A percentile compares a stretch with the other conserved stretches of the same genome.
Evolutionary conservation across 2,329 filamentous ascomycete genomes (phyloP).

Genomic region (Penicillium sp.): DNA sequence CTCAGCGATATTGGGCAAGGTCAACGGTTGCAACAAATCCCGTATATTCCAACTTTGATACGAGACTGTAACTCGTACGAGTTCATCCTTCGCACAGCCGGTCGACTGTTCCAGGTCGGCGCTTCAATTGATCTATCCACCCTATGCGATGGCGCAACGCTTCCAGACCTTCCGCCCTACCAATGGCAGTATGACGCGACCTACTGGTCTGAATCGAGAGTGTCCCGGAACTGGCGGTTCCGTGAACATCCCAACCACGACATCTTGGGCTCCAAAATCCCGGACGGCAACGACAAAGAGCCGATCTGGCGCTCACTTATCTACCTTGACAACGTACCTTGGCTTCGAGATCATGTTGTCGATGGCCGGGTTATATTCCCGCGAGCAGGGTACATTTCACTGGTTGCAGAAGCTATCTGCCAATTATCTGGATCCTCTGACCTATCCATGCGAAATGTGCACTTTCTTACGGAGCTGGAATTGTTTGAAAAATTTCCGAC

Average conservation of each 20-base stretch:
- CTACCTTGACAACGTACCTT: constrained; percentile 18
- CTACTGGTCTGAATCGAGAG: constrained; percentile 45
- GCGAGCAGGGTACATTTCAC: constrained; percentile 10
- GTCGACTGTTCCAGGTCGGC: constrained; percentile 16
- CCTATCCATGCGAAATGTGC: constrained; percentile 1
- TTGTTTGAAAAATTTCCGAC: constrained; percentile 18
- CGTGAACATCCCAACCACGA: constrained; percentile 29
- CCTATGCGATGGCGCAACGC: background rate
- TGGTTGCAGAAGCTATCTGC: constrained; percentile 9
- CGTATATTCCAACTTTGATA: constrained; percentile 10
- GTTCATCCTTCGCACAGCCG: constrained; percentile 16
- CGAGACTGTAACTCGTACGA: constrained; percentile 8
- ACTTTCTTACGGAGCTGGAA: constrained; percentile 18
- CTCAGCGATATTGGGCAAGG: constrained; percentile 23
- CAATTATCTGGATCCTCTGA: background rate
- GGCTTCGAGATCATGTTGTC: constrained; percentile 21
- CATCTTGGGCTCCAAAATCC: constrained; percentile 28
- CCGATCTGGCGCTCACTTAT: constrained; percentile 54
- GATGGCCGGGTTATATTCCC: constrained; percentile 14
- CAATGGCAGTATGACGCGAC: constrained; percentile 47
- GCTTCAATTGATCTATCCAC: constrained; percentile 11
- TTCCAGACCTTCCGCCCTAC: constrained; percentile 45
- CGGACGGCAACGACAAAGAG: constrained; percentile 26
- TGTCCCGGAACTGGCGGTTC: constrained; percentile 30
- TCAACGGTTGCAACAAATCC: background rate